Conservation (phyloP, 2,329 filamentous ascomycete genomes). For the Stromatinia cepivora region DNA sequence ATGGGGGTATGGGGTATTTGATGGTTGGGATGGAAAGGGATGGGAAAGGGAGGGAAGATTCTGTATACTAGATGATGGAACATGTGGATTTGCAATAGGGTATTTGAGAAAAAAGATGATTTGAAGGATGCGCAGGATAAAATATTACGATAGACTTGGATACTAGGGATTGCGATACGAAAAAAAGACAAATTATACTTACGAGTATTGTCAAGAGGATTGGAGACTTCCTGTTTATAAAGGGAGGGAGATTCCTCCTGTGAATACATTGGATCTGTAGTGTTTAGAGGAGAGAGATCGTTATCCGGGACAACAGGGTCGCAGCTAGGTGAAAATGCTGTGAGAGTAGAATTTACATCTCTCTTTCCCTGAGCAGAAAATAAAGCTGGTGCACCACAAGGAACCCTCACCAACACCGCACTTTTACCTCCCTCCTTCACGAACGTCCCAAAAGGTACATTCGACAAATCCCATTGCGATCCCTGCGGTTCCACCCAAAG, state of each 20-base stretch:
- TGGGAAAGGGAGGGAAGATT: no score
- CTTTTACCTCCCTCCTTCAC: constrained; percentile 31
- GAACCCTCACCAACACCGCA: constrained; percentile 29
- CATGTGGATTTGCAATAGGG: no score
- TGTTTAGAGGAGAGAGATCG: background rate
- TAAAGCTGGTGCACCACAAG: constrained; percentile 23
- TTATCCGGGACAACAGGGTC: background rate
- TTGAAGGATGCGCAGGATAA: background rate
- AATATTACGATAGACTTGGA: background rate
- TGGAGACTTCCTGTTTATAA: background rate
- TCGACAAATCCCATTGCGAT: constrained; percentile 28
- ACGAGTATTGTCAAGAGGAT: background rate
- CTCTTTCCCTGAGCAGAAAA: background rate
- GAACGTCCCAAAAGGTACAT: constrained; percentile 29
- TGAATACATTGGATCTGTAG: background rate
- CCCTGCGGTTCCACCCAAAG: constrained; percentile 26
- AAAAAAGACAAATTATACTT: background rate
- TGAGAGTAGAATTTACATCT: background rate
- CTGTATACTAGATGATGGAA: no score
- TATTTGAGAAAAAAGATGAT: no score
- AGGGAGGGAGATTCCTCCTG: background rate
- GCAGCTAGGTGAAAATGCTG: background rate
- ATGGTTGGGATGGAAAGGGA: no score
- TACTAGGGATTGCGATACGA: background rate
- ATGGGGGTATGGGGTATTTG: no score